Percentiles rank a stretch among this genome's conserved stretches.
phyloP scores from a whole-genome alignment of 495 filamentous ascomycete species.

The Chaetomidium leptoderma region DNA sequence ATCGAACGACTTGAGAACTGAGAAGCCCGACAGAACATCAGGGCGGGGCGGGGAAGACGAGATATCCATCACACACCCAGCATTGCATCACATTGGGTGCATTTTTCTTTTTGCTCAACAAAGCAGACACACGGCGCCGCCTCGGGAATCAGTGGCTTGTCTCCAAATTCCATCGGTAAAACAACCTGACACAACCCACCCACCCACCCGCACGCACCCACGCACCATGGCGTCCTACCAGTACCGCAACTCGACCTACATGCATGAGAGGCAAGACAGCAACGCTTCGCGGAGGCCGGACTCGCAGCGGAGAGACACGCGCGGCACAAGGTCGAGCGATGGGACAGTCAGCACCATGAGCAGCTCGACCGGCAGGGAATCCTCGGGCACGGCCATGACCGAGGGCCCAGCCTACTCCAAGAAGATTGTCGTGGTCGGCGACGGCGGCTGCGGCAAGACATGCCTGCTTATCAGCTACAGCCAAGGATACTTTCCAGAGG shows the following conservation, averaged over 20 bases:
- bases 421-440: conserved; percentile 97
- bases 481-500: conserved; percentile 97
- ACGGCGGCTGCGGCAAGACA: conserved; percentile 98
- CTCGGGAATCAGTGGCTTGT: conserved; percentile 3
- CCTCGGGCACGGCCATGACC: conserved; percentile 77
- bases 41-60: conserved; percentile 9
- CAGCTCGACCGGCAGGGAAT: conserved; percentile 63
- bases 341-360: conserved; percentile 77
- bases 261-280: conserved; percentile 39
- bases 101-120: neutral
- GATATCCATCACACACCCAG: neutral
- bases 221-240: conserved; percentile 43
- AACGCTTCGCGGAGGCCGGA: conserved; percentile 36
- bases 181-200: conserved; percentile 11
- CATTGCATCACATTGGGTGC: neutral
- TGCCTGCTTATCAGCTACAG: conserved; percentile 97
- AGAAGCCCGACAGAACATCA: neutral
- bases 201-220: neutral
- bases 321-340: conserved; percentile 53
- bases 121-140: neutral
- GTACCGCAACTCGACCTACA: conserved; percentile 44
- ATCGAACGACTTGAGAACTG: neutral
- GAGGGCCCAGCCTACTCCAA: conserved; percentile 91
- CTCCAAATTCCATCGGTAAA: conserved; percentile 14
- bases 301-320: conserved; percentile 36